Evolutionary conservation across 257 asterid genomes (phyloP), one percentile per base, ranked within the genome.

Genomic region (Fraxinus excelsior): DNA sequence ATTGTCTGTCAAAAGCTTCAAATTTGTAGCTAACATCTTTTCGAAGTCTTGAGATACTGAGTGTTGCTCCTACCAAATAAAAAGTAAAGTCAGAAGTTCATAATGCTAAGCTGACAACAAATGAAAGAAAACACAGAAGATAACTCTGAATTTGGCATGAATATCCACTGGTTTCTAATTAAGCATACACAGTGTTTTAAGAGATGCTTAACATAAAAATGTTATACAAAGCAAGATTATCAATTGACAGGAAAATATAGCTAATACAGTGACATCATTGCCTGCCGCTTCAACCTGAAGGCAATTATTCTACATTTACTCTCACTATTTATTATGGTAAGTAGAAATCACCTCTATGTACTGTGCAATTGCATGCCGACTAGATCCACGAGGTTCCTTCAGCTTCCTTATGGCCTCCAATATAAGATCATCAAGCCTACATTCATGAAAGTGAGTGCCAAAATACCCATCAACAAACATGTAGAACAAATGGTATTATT

Each of bases 361-460:
- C 44, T 83, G 85, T 49, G 86, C 78, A 84, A 96, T 88, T 72
- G 90, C 82, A 80, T 77, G 79, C 62, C 92, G 90, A 85, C 87
- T 85, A 78, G 99, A 90, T 75, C 99, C 98, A 69, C 91, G 96
- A 19, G 98, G 96, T 80, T 92, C 98, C 88, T 96, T 96, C 86
- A 96, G 85, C 90, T 90, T 87, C 67, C 81, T 79, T 75, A 96
- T 84, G 74, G 96, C 97, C 88, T 96, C 99, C 89, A 96, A 32
- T 78, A 96, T 85, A 82, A 87, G 82, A 79, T 87, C 93, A 62
- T 90, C 97, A 87, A 94, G 53, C 88, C 98, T 96, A 64, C 72
- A 86, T 74, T 75, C 60, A 85, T 44, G n/a, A 46, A 70, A 72
- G 66, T 34, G 74, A 79, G 62, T 58, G 53, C 71, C 71, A 83